These are phyloP conservation scores for Trichomonascaceae sp. DNA, from an alignment of 1,139 yeast species.

Conservation along the genomic window DNA sequence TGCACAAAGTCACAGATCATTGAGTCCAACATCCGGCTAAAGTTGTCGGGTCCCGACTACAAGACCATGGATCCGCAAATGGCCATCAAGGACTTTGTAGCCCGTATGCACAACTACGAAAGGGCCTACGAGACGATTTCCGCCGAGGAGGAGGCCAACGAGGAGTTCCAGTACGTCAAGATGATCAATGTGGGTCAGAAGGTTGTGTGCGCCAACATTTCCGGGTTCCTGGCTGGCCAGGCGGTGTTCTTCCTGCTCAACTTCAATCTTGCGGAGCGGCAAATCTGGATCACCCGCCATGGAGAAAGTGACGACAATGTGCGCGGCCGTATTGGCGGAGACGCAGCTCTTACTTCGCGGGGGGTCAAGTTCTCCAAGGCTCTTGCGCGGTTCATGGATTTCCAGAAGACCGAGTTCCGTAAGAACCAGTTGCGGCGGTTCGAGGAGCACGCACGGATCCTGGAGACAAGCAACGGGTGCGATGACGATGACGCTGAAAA, in stretches of 20 bases:
- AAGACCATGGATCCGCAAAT: constrained; percentile 68
- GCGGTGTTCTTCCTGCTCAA: constrained; percentile 81
- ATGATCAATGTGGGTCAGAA: constrained; percentile 95
- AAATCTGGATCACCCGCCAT: constrained; percentile 90
- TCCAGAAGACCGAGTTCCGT: constrained; percentile 60
- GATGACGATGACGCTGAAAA: too few species aligned
- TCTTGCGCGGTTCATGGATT: constrained; percentile 57
- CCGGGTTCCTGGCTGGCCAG: constrained; percentile 88
- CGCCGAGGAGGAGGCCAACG: constrained; percentile 43
- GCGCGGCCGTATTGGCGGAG: constrained; percentile 84
- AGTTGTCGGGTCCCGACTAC: constrained; percentile 90
- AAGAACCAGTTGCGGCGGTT: constrained; percentile 46
- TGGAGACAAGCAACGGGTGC: too few species aligned
- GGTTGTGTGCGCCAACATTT: constrained; percentile 80
- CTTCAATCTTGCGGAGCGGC: constrained; percentile 81
- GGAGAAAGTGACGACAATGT: constrained; percentile 86
- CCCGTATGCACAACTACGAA: constrained; percentile 71
- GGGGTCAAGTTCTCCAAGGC: constrained; percentile 67
- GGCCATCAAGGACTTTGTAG: constrained; percentile 73
- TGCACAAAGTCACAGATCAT: constrained; percentile 71
- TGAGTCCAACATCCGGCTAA: constrained; percentile 70
- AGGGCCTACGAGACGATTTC: constrained; percentile 85
- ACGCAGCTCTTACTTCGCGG: constrained; percentile 64
- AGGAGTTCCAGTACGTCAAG: constrained; percentile 70
- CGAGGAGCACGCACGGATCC: constrained; percentile 25